Percentiles rank a stretch among this genome's conserved stretches.
phyloP scores from a whole-genome alignment of 2,329 filamentous ascomycete species.

The Sporothrix inflata region DNA sequence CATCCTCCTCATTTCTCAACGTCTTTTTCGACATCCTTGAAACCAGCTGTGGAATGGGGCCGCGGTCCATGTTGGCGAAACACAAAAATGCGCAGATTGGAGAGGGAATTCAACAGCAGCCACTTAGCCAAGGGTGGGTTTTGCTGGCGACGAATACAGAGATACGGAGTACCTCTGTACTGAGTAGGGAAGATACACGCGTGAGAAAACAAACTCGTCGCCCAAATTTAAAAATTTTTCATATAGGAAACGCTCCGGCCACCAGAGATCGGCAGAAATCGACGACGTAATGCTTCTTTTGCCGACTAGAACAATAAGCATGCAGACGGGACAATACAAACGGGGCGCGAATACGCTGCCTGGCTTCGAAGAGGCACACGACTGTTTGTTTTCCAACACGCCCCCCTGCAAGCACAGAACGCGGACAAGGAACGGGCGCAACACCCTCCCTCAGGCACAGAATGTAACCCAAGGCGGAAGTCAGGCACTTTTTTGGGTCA shows the following conservation, averaged over 20 bases:
- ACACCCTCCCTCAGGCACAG: neutral
- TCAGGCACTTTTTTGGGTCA: neutral
- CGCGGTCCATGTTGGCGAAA: conserved; percentile 1
- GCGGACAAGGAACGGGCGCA: neutral
- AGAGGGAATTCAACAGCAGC: neutral
- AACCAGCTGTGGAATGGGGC: neutral
- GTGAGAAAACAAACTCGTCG: neutral
- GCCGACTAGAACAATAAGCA: neutral
- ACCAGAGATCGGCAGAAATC: conserved; percentile 12
- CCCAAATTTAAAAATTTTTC: neutral
- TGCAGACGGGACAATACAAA: neutral
- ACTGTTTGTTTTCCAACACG: conserved; percentile 7
- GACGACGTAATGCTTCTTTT: conserved; percentile 13
- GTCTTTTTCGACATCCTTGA: neutral
- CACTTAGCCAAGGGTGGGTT: neutral
- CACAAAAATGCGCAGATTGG: neutral
- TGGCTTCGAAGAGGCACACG: neutral
- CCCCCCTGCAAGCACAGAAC: neutral
- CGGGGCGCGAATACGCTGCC: neutral
- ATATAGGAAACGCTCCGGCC: neutral
- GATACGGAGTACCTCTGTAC: neutral
- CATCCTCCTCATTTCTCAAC: conserved; percentile 1
- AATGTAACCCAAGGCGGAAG: conserved; percentile 25
- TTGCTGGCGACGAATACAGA: neutral
- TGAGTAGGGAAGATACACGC: neutral